phyloP scores from a whole-genome alignment of 345 rosid genomes.

The Euphorbia pulcherrima region DNA sequence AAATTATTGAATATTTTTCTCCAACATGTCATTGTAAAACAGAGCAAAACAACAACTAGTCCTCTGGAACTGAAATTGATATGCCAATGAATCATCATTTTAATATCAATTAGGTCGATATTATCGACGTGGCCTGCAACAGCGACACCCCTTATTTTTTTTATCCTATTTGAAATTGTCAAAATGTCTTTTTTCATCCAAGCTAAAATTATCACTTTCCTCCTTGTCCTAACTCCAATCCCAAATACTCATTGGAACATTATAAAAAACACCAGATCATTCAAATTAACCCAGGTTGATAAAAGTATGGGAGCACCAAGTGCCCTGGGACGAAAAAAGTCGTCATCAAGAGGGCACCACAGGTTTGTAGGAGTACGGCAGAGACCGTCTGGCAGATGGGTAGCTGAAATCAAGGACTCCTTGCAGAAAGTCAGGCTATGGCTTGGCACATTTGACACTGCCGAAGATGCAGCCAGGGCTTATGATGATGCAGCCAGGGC shows the following conservation, averaged over 20 bases:
- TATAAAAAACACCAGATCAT: slow-evolving; percentile 12
- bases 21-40: too few relatives aligned
- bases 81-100: too few relatives aligned
- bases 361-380: slow-evolving; percentile 52
- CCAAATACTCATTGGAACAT: slow-evolving; percentile 6
- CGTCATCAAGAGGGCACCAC: slow-evolving; percentile 46
- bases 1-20: too few relatives aligned
- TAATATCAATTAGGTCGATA: slow-evolving; percentile 1
- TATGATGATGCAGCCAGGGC: slow-evolving; percentile 53
- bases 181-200: not conserved
- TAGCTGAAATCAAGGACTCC: slow-evolving; percentile 56
- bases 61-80: too few relatives aligned
- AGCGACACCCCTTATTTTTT: too few relatives aligned
- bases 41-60: too few relatives aligned
- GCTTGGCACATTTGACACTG: slow-evolving; percentile 57
- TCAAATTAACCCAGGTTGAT: not conserved
- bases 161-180: too few relatives aligned
- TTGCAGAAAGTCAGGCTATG: slow-evolving; percentile 50
- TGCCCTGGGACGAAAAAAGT: slow-evolving; percentile 28
- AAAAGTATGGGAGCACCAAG: slow-evolving; percentile 21
- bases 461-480: slow-evolving; percentile 54
- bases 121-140: slow-evolving; percentile 21
- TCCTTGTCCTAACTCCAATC: not conserved
- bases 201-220: not conserved
- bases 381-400: slow-evolving; percentile 59